Conservation (phyloP, 768 basidiomycete species). For the Peribolospora kevripleyi region DNA sequence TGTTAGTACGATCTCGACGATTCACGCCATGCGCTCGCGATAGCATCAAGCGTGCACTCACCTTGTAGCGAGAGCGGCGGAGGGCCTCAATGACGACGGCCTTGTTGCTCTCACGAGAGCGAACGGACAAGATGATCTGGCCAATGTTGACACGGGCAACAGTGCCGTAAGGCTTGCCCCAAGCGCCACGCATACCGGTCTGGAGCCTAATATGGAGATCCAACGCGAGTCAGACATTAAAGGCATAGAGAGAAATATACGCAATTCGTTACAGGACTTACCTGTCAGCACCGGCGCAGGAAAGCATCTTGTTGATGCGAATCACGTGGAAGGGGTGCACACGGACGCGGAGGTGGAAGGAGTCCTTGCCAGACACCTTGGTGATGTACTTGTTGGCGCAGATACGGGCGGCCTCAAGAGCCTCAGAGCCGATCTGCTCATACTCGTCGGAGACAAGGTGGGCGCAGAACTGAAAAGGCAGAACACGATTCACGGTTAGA, state of each 20-base stretch:
- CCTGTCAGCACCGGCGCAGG: slow-evolving; percentile 96
- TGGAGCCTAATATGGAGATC: slow-evolving; percentile 34
- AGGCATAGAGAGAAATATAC: neutral
- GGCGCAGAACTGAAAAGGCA: slow-evolving; percentile 20
- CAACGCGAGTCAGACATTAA: too few species aligned
- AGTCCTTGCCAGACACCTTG: slow-evolving; percentile 93
- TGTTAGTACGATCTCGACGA: neutral
- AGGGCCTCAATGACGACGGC: slow-evolving; percentile 86
- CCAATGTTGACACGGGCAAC: slow-evolving; percentile 93
- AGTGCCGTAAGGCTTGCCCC: slow-evolving; percentile 95
- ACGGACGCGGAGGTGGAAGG: slow-evolving; percentile 92
- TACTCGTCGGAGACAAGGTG: slow-evolving; percentile 96
- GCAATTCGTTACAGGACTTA: slow-evolving; percentile 18
- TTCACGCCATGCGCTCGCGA: neutral
- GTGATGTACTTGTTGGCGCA: slow-evolving; percentile 99
- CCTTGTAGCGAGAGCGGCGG: slow-evolving; percentile 88
- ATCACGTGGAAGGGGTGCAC: slow-evolving; percentile 97
- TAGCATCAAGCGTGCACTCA: slow-evolving; percentile 9
- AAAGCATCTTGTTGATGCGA: slow-evolving; percentile 99
- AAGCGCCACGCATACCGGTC: slow-evolving; percentile 97
- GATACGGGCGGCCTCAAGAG: slow-evolving; percentile 92
- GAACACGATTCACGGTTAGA: too few species aligned
- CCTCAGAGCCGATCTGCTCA: slow-evolving; percentile 85
- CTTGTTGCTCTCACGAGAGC: slow-evolving; percentile 68
- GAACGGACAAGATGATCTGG: slow-evolving; percentile 75